Percentiles rank a stretch among this genome's conserved stretches.
Conservation (phyloP, 495 filamentous ascomycete genomes). For the Xylaria acuta region DNA sequence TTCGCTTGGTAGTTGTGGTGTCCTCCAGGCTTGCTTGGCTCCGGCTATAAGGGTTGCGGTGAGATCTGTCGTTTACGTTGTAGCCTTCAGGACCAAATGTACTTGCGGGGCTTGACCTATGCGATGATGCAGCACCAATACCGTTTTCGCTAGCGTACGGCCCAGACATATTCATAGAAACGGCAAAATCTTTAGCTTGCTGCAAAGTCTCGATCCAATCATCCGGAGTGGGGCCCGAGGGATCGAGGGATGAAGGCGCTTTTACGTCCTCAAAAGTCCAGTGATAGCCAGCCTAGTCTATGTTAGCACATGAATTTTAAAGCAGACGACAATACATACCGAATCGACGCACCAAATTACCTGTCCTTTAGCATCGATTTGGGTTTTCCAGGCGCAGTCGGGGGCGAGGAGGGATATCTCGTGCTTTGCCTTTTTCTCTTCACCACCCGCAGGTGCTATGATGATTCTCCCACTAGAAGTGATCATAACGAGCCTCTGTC, state of each 20-base stretch:
- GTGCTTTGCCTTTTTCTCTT: slow-evolving; percentile 93
- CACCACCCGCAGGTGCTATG: slow-evolving; percentile 88
- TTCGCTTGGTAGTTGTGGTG: slow-evolving; percentile 60
- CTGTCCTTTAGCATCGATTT: slow-evolving; percentile 81
- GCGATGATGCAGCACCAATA: slow-evolving; percentile 74
- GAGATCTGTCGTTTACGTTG: slow-evolving; percentile 55
- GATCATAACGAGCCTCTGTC: slow-evolving; percentile 92
- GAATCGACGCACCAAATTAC: slow-evolving; percentile 92
- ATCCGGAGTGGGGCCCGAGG: slow-evolving; percentile 49
- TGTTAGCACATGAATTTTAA: slow-evolving; percentile 31
- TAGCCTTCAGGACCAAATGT: slow-evolving; percentile 64
- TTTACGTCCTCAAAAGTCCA: slow-evolving; percentile 93
- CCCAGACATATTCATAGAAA: slow-evolving; percentile 69
- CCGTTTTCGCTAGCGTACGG: slow-evolving; percentile 73
- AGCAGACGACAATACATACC: slow-evolving; percentile 61
- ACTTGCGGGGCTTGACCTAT: slow-evolving; percentile 75
- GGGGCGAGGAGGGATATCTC: slow-evolving; percentile 80
- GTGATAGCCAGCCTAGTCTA: slow-evolving; percentile 78
- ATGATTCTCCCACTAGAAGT: slow-evolving; percentile 90
- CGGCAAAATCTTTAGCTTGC: slow-evolving; percentile 78
- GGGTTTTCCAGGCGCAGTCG: slow-evolving; percentile 77
- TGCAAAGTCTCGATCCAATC: slow-evolving; percentile 91
- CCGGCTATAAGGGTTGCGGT: slow-evolving; percentile 59
- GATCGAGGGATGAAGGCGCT: slow-evolving; percentile 50
- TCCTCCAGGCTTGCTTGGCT: slow-evolving; percentile 64